Conservation (phyloP, 2,329 filamentous ascomycete genomes). For the Penicillium expansum region DNA sequence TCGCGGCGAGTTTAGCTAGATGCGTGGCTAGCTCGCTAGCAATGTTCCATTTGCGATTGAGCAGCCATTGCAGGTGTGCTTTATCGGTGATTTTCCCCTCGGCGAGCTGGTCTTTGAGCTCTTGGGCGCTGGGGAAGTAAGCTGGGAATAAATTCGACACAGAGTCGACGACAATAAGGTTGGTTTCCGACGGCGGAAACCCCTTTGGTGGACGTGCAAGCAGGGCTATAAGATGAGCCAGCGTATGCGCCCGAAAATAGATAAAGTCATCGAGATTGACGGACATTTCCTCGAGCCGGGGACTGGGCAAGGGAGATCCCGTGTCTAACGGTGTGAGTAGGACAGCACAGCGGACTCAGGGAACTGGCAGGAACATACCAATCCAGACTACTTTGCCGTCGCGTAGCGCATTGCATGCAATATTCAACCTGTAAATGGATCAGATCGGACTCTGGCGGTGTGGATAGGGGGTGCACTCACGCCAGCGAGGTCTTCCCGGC, state of each 20-base stretch:
- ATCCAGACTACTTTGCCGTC: constrained; percentile 73
- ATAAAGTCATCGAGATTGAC: constrained; percentile 54
- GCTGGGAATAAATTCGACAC: constrained; percentile 73
- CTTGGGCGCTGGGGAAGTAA: constrained; percentile 64
- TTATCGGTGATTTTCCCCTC: constrained; percentile 37
- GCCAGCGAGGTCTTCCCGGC: constrained; percentile 80
- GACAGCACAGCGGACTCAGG: not conserved
- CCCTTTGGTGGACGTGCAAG: constrained; percentile 63
- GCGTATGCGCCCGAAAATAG: constrained; percentile 59
- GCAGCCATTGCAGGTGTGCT: constrained; percentile 40
- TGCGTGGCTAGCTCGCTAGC: constrained; percentile 62
- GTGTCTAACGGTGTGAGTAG: constrained; percentile 42
- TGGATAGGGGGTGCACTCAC: constrained; percentile 50
- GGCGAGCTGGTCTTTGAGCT: constrained; percentile 30
- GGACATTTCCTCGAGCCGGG: constrained; percentile 51
- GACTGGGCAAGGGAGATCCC: constrained; percentile 48
- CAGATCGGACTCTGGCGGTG: constrained; percentile 6
- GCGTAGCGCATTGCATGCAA: constrained; percentile 62
- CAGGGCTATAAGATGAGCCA: constrained; percentile 69
- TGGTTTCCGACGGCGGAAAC: constrained; percentile 62
- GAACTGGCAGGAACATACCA: constrained; percentile 54
- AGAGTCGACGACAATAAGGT: constrained; percentile 73
- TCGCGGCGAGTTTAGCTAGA: constrained; percentile 69
- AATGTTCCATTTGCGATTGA: constrained; percentile 53
- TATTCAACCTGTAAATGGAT: constrained; percentile 62